Conservation (phyloP, 768 basidiomycete genomes). For the Lactarius pseudohatsudake region DNA sequence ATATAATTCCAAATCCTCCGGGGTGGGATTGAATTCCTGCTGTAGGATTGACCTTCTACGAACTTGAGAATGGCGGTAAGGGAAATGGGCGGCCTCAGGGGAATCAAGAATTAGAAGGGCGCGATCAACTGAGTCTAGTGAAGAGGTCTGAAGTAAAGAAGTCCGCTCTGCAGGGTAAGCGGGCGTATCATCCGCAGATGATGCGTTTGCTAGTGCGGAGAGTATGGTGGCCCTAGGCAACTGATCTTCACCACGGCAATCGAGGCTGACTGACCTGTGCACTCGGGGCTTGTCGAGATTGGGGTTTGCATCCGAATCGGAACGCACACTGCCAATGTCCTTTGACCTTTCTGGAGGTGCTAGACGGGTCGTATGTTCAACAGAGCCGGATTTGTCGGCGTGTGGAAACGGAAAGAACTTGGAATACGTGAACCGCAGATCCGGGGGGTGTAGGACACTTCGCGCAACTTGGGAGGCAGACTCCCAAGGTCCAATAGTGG, state of each 20-base stretch:
- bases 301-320: background rate
- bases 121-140: constrained; percentile 16
- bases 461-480: constrained; percentile 51
- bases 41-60: constrained; percentile 11
- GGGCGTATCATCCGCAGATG: background rate
- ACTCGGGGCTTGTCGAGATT: background rate
- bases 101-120: constrained; percentile 8
- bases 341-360: background rate
- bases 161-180: background rate
- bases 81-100: background rate
- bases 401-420: constrained; percentile 19
- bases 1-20: constrained; percentile 4
- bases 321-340: background rate
- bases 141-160: constrained; percentile 12
- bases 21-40: background rate
- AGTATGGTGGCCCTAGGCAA: background rate
- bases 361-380: background rate
- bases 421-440: background rate
- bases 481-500: constrained; percentile 49
- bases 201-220: background rate
- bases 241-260: background rate
- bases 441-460: background rate
- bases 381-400: background rate
- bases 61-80: constrained; percentile 10
- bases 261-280: background rate